Evolutionary conservation across 192 early-diverging fungal genomes (phyloP).

Genomic region (Diversispora epigaea): DNA sequence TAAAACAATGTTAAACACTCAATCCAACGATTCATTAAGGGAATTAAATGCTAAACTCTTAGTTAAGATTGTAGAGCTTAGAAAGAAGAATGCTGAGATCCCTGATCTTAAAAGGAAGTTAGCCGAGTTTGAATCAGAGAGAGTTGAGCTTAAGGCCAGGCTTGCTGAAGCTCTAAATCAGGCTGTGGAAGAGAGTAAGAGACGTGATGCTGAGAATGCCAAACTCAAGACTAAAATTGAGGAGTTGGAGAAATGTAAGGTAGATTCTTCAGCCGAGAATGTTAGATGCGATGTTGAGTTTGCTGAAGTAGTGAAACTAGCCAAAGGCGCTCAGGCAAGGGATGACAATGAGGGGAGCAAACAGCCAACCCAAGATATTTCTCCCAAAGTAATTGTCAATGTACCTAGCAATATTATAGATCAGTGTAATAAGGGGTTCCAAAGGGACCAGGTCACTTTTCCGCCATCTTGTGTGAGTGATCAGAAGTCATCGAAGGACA

Average conservation of each 20-base stretch:
- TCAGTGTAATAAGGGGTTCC: not conserved
- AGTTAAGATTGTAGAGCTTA: not conserved
- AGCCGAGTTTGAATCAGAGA: not conserved
- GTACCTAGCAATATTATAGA: not conserved
- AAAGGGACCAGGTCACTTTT: not conserved
- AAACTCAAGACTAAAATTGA: conserved; percentile 9
- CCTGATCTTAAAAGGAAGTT: conserved; percentile 18
- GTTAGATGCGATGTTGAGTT: not conserved
- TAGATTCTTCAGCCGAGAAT: conserved; percentile 17
- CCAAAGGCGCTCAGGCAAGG: no score
- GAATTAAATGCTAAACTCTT: conserved; percentile 6
- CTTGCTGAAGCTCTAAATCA: not conserved
- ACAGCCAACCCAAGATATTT: conserved; percentile 18
- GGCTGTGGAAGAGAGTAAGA: conserved; percentile 4
- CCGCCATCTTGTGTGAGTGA: not conserved
- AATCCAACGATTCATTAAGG: conserved; percentile 5
- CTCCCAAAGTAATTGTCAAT: conserved; percentile 8
- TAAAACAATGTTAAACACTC: not conserved
- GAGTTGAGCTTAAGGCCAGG: not conserved
- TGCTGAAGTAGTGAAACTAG: conserved; percentile 18
- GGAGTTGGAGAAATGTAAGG: conserved; percentile 8
- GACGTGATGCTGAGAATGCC: conserved; percentile 6
- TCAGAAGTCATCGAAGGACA: not conserved
- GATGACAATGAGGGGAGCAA: not conserved
- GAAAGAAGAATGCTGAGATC: not conserved